Evolutionary conservation across 192 early-diverging fungal species (phyloP).

Genomic region (Entomortierella parvispora): DNA sequence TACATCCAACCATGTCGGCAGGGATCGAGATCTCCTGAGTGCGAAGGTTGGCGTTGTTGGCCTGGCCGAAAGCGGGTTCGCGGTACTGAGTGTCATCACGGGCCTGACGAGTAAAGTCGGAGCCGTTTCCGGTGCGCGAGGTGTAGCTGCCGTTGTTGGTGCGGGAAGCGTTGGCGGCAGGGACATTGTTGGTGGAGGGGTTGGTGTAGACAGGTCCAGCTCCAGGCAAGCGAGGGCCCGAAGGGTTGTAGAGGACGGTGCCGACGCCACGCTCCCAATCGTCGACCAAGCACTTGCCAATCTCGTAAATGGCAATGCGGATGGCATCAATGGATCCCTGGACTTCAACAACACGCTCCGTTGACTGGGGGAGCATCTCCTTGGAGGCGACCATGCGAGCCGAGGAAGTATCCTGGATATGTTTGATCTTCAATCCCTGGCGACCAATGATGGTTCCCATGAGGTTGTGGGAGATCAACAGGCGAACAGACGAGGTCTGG

Average conservation of each 20-base stretch:
- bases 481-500: slow-evolving; percentile 73
- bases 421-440: slow-evolving; percentile 93
- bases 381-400: slow-evolving; percentile 89
- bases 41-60: slow-evolving; percentile 65
- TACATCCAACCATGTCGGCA: slow-evolving; percentile 95
- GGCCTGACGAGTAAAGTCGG: slow-evolving; percentile 61
- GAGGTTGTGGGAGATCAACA: slow-evolving; percentile 90
- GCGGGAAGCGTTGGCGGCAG: slow-evolving; percentile 23
- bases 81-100: slow-evolving; percentile 44
- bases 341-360: slow-evolving; percentile 93
- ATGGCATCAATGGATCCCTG: slow-evolving; percentile 88
- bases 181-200: slow-evolving; percentile 1
- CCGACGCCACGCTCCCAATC: slow-evolving; percentile 88
- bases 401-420: slow-evolving; percentile 91
- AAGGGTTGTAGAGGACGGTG: slow-evolving; percentile 88
- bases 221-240: slow-evolving; percentile 54
- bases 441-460: slow-evolving; percentile 97
- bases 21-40: slow-evolving; percentile 93
- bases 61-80: slow-evolving; percentile 46
- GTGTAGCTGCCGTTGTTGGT: slow-evolving; percentile 48
- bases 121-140: slow-evolving; percentile 68
- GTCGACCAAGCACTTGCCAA: slow-evolving; percentile 86
- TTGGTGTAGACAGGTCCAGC: slow-evolving; percentile 37
- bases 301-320: slow-evolving; percentile 83
- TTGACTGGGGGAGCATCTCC: slow-evolving; percentile 92